Base-by-base conservation (phyloP, 306 rosid genomes). In the Acacia melanoxylon region DNA sequence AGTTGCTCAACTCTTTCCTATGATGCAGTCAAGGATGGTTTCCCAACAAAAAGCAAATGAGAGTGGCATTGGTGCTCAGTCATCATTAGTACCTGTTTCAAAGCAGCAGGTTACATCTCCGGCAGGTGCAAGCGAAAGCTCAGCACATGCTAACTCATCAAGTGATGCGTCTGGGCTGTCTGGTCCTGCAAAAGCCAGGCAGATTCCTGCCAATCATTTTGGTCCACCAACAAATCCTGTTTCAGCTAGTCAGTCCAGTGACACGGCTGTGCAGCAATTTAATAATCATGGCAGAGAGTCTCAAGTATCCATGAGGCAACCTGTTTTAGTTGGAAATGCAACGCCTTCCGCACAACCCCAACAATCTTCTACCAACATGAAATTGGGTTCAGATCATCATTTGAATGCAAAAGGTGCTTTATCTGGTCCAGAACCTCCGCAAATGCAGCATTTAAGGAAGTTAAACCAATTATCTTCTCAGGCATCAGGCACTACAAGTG, bases 101-200 rank as follows among this genome's bases (percentile, higher is more conserved):
- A 96, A 91, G 89, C 98, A 91, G 88, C 99, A 89, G 84, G 94
- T 86, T 59, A 86, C 90, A 75, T 92, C 97, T 86, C 94, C 93
- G 31, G 88, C 87, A 22, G 89, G 86, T 88, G 94, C 80, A 29
- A 92, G 90, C 78, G 99, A 92, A 87, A 87, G 89, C 88, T 87
- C 98, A 71, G 89, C 94, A 33, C 98, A 82, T 91, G 97, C 97
- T 81, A 96, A 89, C 85, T 90, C 97, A 65, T 87, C 94, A 17
- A 94, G 91, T 74, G 98, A 96, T 68, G 81, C 77, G 33, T 90
- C 97, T 87, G 97, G 97, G 67, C 93, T 88, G 79, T 93, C 98
- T 11, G 91, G 91, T 74, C 87, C 96, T 19, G 88, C 94, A 29
- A 95, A 93, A 91, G 87, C 91, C 68, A 92, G 92, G 86, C 97